Percentiles rank a stretch among this genome's conserved stretches.
Conservation (phyloP, 2,329 filamentous ascomycete species). For the Aspergillus ustus region DNA sequence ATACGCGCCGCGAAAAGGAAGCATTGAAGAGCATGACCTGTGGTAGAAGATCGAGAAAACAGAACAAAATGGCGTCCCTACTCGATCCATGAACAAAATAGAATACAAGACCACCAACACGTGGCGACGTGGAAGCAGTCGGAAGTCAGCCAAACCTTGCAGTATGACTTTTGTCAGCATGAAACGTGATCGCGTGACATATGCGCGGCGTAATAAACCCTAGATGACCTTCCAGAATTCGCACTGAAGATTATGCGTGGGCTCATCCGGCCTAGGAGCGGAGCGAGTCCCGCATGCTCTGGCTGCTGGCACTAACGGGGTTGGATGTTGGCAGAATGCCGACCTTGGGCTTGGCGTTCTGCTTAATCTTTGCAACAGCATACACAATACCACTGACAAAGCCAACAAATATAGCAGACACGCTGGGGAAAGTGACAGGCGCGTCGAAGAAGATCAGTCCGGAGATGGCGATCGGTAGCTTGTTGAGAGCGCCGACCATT, state of each 20-base stretch:
- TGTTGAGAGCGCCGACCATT: slow-evolving; percentile 98
- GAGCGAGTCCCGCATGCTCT: slow-evolving; percentile 85
- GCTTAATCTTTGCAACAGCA: slow-evolving; percentile 81
- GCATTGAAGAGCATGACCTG: slow-evolving; percentile 6
- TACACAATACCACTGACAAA: slow-evolving; percentile 94
- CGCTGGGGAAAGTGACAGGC: slow-evolving; percentile 87
- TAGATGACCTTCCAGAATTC: neutral
- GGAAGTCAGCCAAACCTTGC: slow-evolving; percentile 19
- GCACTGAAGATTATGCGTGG: neutral
- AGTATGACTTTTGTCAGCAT: slow-evolving; percentile 25
- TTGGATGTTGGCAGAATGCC: slow-evolving; percentile 69
- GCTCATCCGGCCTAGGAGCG: slow-evolving; percentile 60
- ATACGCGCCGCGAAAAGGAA: slow-evolving; percentile 9
- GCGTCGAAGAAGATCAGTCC: slow-evolving; percentile 95
- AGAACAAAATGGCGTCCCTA: neutral
- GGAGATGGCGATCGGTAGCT: slow-evolving; percentile 90
- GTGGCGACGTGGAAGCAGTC: slow-evolving; percentile 23
- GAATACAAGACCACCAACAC: slow-evolving; percentile 32
- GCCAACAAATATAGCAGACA: slow-evolving; percentile 87
- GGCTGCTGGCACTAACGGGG: slow-evolving; percentile 85
- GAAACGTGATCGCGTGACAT: slow-evolving; percentile 37
- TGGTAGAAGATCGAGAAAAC: slow-evolving; percentile 5
- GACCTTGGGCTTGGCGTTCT: slow-evolving; percentile 69
- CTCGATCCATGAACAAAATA: slow-evolving; percentile 13
- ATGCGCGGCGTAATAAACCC: slow-evolving; percentile 24